Evolutionary conservation across 352 stramenopile species (phyloP).

Genomic region (Phytophthora ohioensis): DNA sequence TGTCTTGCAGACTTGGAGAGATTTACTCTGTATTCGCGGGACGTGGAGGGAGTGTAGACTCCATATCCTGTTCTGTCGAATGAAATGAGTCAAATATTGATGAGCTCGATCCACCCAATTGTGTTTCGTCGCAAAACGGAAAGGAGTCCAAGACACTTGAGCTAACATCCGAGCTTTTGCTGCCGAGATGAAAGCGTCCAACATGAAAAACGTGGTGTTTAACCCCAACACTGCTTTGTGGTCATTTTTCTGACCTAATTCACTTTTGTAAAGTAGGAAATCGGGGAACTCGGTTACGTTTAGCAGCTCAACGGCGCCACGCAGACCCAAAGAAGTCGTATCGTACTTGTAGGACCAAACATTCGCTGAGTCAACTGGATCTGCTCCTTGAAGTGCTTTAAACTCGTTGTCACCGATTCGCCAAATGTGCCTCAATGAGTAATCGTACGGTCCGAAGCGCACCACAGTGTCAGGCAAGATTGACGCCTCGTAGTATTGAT

Average conservation of each 20-base stretch:
- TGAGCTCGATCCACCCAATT: slow-evolving; percentile 51
- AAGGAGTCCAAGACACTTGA: not conserved
- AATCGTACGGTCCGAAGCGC: slow-evolving; percentile 55
- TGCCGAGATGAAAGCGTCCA: slow-evolving; percentile 40
- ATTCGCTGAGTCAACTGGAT: slow-evolving; percentile 8
- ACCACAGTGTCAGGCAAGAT: slow-evolving; percentile 34
- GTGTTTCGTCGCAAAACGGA: slow-evolving; percentile 40
- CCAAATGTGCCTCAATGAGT: slow-evolving; percentile 51
- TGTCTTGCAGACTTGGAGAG: slow-evolving; percentile 6
- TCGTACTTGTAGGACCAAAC: slow-evolving; percentile 56
- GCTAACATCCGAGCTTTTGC: not conserved
- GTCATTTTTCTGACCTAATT: not conserved
- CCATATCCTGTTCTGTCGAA: slow-evolving; percentile 11
- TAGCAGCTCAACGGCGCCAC: slow-evolving; percentile 34
- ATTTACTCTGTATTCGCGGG: not conserved
- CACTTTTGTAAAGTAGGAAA: slow-evolving; percentile 35
- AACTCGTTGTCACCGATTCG: slow-evolving; percentile 9
- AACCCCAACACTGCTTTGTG: slow-evolving; percentile 22
- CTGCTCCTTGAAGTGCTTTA: slow-evolving; percentile 22
- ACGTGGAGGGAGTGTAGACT: slow-evolving; percentile 39
- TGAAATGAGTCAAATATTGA: slow-evolving; percentile 30
- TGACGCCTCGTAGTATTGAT: slow-evolving; percentile 25
- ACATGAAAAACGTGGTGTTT: slow-evolving; percentile 43
- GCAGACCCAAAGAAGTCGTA: slow-evolving; percentile 45
- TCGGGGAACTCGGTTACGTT: slow-evolving; percentile 34